Conservation (phyloP, 2,329 filamentous ascomycete species). For the Phialophora expanda region DNA sequence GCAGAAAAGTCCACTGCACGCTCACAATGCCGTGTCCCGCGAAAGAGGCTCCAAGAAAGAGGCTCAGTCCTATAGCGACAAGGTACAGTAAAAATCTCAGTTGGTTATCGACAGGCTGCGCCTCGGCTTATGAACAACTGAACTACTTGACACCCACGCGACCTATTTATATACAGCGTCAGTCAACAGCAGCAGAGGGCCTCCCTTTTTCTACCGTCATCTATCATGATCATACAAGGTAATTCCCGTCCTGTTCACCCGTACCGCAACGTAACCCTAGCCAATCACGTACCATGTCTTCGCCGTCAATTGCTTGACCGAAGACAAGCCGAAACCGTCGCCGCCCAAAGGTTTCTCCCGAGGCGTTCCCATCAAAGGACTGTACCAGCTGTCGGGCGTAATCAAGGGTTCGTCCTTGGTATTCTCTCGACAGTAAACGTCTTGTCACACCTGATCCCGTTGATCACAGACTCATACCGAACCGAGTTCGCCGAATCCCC, state of each 20-base stretch:
- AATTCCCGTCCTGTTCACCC: background rate
- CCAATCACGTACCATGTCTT: background rate
- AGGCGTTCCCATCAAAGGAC: background rate
- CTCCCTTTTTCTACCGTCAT: background rate
- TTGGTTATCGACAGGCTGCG: background rate
- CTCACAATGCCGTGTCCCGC: background rate
- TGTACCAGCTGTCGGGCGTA: background rate
- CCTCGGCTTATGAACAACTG: background rate
- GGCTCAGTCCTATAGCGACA: background rate
- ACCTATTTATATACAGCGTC: background rate
- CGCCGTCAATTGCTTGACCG: background rate
- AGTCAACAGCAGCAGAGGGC: background rate
- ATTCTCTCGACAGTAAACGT: slow-evolving; percentile 31
- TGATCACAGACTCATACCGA: slow-evolving; percentile 14
- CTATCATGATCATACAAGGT: background rate
- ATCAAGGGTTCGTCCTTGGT: slow-evolving; percentile 9
- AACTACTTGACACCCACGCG: background rate
- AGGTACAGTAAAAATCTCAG: background rate
- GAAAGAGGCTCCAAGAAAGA: background rate
- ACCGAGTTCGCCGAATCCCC: slow-evolving; percentile 24
- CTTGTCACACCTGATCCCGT: slow-evolving; percentile 31
- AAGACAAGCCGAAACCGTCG: background rate
- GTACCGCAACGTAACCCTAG: background rate
- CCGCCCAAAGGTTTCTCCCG: background rate
- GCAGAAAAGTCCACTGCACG: too few species aligned